Percentiles rank a stretch among this genome's conserved stretches.
Evolutionary conservation across 768 basidiomycete genomes (phyloP).

Genomic region (Leucosporidium creatinivorum): DNA sequence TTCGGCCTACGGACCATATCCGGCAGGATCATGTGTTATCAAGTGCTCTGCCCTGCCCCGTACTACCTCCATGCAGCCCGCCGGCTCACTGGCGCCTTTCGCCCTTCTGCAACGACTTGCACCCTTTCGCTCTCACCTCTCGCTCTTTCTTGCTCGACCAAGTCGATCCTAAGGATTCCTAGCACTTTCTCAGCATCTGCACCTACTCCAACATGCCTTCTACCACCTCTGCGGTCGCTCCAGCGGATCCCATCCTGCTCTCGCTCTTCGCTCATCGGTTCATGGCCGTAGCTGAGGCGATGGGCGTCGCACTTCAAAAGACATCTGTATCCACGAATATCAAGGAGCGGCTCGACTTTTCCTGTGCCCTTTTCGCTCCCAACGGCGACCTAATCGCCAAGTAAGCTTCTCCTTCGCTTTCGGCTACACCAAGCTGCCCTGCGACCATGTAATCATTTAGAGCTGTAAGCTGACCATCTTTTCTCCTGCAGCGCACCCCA

Average conservation of each 20-base stretch:
- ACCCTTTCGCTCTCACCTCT: not conserved
- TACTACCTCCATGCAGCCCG: no score
- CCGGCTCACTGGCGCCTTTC: no score
- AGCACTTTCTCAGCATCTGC: not conserved
- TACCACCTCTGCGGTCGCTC: not conserved
- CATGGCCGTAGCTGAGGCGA: conserved; percentile 63
- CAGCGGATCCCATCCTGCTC: conserved; percentile 70
- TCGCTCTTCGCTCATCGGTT: conserved; percentile 93
- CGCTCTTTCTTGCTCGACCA: not conserved
- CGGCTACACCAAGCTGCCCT: no score
- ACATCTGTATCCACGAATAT: conserved; percentile 59
- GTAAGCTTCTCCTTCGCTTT: conserved; percentile 50
- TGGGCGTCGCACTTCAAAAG: conserved; percentile 2
- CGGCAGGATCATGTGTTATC: no score
- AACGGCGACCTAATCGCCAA: conserved; percentile 94
- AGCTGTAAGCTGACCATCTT: not conserved
- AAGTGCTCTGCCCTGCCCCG: no score
- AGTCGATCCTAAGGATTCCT: not conserved
- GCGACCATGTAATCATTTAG: no score
- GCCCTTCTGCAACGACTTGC: no score
- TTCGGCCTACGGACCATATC: no score
- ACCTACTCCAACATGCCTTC: no score
- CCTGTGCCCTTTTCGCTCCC: conserved; percentile 86
- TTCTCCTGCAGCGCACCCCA: not conserved
- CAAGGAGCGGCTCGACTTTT: conserved; percentile 90